These are phyloP conservation scores for Fraxinus americana DNA, from an alignment of 257 asterid genomes.

Conservation along the genomic window DNA sequence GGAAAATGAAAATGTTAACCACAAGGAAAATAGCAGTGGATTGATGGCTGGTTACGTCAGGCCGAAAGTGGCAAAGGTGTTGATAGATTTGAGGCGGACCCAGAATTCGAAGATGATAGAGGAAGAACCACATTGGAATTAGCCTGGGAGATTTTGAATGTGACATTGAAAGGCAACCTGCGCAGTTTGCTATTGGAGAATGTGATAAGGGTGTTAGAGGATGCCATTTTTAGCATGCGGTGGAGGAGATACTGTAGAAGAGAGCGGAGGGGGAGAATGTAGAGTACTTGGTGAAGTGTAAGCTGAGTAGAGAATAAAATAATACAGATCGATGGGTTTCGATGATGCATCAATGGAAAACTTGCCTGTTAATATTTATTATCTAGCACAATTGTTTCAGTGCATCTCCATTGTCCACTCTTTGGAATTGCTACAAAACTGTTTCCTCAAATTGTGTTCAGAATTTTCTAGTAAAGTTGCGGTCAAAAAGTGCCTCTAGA, in stretches of 20 bases:
- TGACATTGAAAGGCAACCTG: conserved; percentile 62
- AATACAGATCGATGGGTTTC: conserved; percentile 19
- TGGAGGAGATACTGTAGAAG: conserved; percentile 78
- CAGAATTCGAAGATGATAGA: conserved; percentile 39
- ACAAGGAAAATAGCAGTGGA: too few relatives aligned
- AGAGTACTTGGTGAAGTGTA: too few relatives aligned
- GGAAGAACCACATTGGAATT: conserved; percentile 69
- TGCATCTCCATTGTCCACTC: conserved; percentile 14
- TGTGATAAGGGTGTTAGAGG: conserved; percentile 61
- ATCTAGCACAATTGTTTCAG: conserved; percentile 14
- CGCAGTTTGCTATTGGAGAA: conserved; percentile 76
- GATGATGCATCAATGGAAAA: conserved; percentile 28
- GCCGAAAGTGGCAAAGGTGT: too few relatives aligned
- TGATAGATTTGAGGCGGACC: too few relatives aligned
- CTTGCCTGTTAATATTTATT: conserved; percentile 16
- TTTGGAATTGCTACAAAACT: conserved; percentile 14
- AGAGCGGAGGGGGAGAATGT: conserved; percentile 57
- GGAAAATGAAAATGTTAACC: too few relatives aligned
- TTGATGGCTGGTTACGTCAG: too few relatives aligned
- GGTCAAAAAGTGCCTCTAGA: conserved; percentile 39
- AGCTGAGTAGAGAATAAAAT: conserved; percentile 25
- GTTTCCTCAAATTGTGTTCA: conserved; percentile 21
- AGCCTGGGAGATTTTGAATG: conserved; percentile 61
- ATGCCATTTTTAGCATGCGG: conserved; percentile 74
- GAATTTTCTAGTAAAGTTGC: conserved; percentile 24